Conservation (phyloP, 2,329 filamentous ascomycete genomes). For the Sclerotinia spermophila region DNA sequence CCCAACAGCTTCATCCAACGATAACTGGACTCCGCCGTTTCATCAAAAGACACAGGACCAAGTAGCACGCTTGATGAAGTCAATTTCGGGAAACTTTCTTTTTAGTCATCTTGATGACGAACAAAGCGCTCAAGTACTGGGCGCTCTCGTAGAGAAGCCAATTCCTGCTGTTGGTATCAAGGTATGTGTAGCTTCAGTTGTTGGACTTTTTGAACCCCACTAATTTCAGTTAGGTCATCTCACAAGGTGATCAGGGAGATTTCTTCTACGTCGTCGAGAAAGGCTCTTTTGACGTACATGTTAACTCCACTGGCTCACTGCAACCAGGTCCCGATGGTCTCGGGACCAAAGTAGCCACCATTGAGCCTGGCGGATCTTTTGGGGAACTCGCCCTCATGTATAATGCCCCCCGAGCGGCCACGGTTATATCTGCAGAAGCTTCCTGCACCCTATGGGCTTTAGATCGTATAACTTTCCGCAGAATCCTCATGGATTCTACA, state of each 20-base stretch:
- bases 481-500: conserved; percentile 96
- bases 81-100: conserved; percentile 87
- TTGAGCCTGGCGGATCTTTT: conserved; percentile 87
- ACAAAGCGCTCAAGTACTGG: conserved; percentile 80
- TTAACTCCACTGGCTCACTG: conserved; percentile 72
- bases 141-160: conserved; percentile 88
- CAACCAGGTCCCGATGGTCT: conserved; percentile 79
- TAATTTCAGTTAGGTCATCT: conserved; percentile 66
- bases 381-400: conserved; percentile 98
- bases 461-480: conserved; percentile 92
- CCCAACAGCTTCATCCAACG: conserved; percentile 75
- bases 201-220: background rate
- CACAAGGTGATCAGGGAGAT: conserved; percentile 91
- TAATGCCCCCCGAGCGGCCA: conserved; percentile 92
- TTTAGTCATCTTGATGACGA: conserved; percentile 95
- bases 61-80: conserved; percentile 69
- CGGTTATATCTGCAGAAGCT: conserved; percentile 78
- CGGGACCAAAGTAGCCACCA: conserved; percentile 76
- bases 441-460: conserved; percentile 86
- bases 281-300: conserved; percentile 85
- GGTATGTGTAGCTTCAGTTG: conserved; percentile 40
- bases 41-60: conserved; percentile 83
- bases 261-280: conserved; percentile 97
- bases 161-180: conserved; percentile 86
- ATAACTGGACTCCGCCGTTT: conserved; percentile 85